phyloP scores from a whole-genome alignment of 805 yeast species.

The Monosporozyma servazzii region DNA sequence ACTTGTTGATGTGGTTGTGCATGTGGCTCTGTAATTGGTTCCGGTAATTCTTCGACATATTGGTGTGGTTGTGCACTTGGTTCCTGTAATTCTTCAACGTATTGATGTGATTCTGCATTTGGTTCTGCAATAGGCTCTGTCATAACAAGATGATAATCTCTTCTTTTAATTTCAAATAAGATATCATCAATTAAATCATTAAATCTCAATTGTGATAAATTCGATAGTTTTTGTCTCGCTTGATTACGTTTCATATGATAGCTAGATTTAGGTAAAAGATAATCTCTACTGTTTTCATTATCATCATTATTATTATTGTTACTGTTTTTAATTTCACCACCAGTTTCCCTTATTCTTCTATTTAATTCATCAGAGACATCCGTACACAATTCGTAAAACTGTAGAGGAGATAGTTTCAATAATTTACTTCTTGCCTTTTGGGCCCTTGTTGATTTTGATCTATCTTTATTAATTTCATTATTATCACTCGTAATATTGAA shows the following conservation, averaged over 20 bases:
- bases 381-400: conserved; percentile 82
- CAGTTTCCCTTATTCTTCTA: conserved; percentile 40
- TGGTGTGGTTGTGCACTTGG: not conserved
- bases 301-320: conserved; percentile 43
- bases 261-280: conserved; percentile 55
- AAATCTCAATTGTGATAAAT: conserved; percentile 72
- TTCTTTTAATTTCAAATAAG: conserved; percentile 72
- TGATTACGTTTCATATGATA: conserved; percentile 93
- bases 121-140: not conserved
- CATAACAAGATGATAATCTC: conserved; percentile 40
- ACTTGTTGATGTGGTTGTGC: too few species aligned
- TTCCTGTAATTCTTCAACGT: not conserved
- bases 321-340: not conserved
- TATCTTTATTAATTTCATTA: conserved; percentile 13
- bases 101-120: not conserved
- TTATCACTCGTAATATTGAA: conserved; percentile 23
- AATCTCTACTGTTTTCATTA: conserved; percentile 44
- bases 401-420: conserved; percentile 67
- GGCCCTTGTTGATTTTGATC: conserved; percentile 42
- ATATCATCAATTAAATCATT: conserved; percentile 88
- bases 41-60: not conserved
- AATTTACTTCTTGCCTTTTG: conserved; percentile 80
- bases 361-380: conserved; percentile 90
- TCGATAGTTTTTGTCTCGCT: conserved; percentile 85
- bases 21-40: not conserved